These are phyloP conservation scores for Cudoniella acicularis DNA, from an alignment of 495 filamentous ascomycete genomes.

Conservation along the genomic window DNA sequence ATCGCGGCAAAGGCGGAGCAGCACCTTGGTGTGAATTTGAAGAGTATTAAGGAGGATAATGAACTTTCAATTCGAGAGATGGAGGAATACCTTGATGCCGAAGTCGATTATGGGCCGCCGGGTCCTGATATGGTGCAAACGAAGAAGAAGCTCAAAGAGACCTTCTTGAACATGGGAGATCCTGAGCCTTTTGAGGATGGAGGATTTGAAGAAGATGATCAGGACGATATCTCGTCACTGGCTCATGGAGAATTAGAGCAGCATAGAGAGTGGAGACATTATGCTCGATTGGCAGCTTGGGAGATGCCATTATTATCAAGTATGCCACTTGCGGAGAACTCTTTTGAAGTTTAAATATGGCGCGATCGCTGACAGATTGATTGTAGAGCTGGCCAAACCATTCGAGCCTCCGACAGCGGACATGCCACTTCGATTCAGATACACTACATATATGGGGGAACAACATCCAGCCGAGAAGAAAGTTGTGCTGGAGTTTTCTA, in stretches of 20 bases:
- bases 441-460: conserved; percentile 97
- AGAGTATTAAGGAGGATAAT: background rate
- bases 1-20: background rate
- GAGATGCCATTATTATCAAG: conserved; percentile 90
- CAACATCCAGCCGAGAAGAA: conserved; percentile 86
- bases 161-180: conserved; percentile 49
- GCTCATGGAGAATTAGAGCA: conserved; percentile 86
- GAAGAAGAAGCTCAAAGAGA: conserved; percentile 35
- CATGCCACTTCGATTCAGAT: conserved; percentile 81
- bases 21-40: background rate
- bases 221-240: conserved; percentile 75
- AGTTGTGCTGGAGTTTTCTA: conserved; percentile 85
- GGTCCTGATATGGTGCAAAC: conserved; percentile 1
- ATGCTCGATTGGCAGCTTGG: conserved; percentile 84
- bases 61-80: background rate
- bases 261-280: conserved; percentile 85
- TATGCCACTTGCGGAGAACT: conserved; percentile 42
- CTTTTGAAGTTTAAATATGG: background rate
- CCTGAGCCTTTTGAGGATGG: conserved; percentile 38
- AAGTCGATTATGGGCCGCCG: conserved; percentile 3
- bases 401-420: conserved; percentile 67
- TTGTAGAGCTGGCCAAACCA: conserved; percentile 71
- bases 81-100: conserved; percentile 1
- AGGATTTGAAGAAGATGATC: conserved; percentile 52
- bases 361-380: background rate